phyloP scores from a whole-genome alignment of 116 monocot genomes.

The Zostera marina region DNA sequence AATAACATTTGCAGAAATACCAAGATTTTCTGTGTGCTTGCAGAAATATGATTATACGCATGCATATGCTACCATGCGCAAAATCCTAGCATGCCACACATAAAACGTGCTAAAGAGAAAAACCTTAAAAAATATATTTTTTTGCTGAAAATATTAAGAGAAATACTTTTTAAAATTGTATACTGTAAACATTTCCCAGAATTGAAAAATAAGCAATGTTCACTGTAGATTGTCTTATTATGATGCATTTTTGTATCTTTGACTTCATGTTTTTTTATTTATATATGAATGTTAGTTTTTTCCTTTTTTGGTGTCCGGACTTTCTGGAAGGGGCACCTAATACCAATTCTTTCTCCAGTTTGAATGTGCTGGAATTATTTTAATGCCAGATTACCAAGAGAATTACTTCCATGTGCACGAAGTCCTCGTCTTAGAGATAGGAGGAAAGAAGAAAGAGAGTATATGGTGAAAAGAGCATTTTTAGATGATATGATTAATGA shows the following conservation, averaged over 20 bases:
- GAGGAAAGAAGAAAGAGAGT: constrained; percentile 86
- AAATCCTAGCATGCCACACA: too few species aligned
- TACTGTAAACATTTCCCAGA: too few species aligned
- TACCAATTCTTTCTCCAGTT: constrained; percentile 72
- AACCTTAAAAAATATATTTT: too few species aligned
- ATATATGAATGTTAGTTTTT: not conserved
- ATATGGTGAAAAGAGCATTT: constrained; percentile 72
- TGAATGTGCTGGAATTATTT: constrained; percentile 96
- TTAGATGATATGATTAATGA: constrained; percentile 71
- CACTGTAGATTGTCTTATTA: not conserved
- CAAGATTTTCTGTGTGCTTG: too few species aligned
- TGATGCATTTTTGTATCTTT: not conserved
- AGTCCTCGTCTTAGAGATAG: constrained; percentile 80
- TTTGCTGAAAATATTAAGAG: too few species aligned
- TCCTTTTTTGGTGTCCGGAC: constrained; percentile 52
- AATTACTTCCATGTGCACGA: constrained; percentile 40
- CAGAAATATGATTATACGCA: too few species aligned
- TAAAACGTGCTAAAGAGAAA: too few species aligned
- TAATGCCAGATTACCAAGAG: constrained; percentile 86
- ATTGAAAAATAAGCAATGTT: too few species aligned
- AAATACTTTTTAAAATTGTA: too few species aligned
- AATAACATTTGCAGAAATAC: too few species aligned
- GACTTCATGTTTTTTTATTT: not conserved
- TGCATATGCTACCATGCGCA: too few species aligned
- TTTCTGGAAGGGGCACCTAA: constrained; percentile 61